Base-by-base conservation (phyloP, 176 grass and related monocot genomes). In the Avena sativa region DNA sequence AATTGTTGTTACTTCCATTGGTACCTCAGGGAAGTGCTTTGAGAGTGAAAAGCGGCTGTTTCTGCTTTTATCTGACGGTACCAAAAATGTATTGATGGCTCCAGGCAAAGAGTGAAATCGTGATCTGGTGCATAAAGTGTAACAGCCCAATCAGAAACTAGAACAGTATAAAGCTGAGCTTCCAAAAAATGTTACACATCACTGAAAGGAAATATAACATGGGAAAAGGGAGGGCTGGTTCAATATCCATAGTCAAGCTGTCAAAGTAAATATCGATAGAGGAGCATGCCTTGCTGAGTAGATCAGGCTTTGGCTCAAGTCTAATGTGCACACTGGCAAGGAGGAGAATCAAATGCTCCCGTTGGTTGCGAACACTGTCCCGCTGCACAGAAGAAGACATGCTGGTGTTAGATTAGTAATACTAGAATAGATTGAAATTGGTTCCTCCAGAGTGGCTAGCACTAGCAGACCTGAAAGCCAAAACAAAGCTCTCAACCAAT, bases 401-500 rank as follows among this genome's bases (percentile, higher is more conserved):
- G 10, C 53, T 86, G 68, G 71, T 71, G 44, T 88, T 88, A 76
- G 71, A 67, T 81, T 85, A 74, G 46, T 38, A 81, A 90, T 84
- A 28, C 28, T 28, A 26, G 2, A 74, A 81, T 81, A 21, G 40
- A 83, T 53, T 47, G 12, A 78, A 78, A 83, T 70, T 38, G 56
- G 34, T 25, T 87, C 19, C 28, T 71, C 48, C 62, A 69, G 28
- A 70, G 78, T 69, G 61, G 69, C 46, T 51, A 84, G 79, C 82
- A 64, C 46, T 51, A 84, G 79, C 82, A 64, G 28, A 98, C 96
- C 93, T 98, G 96, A 92, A 98, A 98, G 40, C 93, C 96, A 91
- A 28, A 98, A 98, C 93, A 95, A 94, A 72, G 90, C 82, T 79
- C 96, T 95, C 80, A 98, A 86, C 96, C 96, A 98, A 89, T 98